A percentile compares a stretch with the other conserved stretches of the same genome.
Conservation (phyloP, 2,329 filamentous ascomycete genomes). For the Cyphellophora europaea region DNA sequence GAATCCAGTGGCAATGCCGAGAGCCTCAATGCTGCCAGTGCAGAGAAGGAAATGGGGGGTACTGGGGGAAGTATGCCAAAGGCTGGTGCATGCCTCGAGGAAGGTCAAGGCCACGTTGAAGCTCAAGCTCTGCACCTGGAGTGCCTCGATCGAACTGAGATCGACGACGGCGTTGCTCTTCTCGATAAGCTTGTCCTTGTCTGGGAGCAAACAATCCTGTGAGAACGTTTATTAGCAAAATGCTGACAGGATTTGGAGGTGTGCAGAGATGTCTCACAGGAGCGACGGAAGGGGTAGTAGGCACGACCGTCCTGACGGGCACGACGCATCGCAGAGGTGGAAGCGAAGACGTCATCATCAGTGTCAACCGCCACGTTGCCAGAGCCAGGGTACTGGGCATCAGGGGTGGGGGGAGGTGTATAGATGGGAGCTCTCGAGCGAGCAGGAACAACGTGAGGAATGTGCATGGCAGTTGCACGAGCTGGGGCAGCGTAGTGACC, state of each 20-base stretch:
- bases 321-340: no score
- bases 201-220: constrained; percentile 72
- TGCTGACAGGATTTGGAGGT: constrained; percentile 4
- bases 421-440: no score
- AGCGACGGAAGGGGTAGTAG: constrained; percentile 12
- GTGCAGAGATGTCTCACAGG: background rate
- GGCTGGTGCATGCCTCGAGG: constrained; percentile 4
- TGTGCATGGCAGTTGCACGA: constrained; percentile 6
- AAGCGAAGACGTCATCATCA: no score
- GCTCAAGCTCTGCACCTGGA: constrained; percentile 56
- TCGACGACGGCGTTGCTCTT: constrained; percentile 65
- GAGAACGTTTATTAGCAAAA: no score
- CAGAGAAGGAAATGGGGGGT: background rate
- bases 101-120: constrained; percentile 1
- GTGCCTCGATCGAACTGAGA: constrained; percentile 79
- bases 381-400: no score
- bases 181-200: constrained; percentile 61
- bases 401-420: no score
- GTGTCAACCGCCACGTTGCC: no score
- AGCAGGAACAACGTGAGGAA: no score
- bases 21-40: no score
- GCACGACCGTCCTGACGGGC: no score
- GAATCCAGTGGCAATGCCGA: constrained; percentile 2
- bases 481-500: no score
- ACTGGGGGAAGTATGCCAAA: background rate